phyloP scores from a whole-genome alignment of 345 rosid genomes.

The Citrus reticulata region DNA sequence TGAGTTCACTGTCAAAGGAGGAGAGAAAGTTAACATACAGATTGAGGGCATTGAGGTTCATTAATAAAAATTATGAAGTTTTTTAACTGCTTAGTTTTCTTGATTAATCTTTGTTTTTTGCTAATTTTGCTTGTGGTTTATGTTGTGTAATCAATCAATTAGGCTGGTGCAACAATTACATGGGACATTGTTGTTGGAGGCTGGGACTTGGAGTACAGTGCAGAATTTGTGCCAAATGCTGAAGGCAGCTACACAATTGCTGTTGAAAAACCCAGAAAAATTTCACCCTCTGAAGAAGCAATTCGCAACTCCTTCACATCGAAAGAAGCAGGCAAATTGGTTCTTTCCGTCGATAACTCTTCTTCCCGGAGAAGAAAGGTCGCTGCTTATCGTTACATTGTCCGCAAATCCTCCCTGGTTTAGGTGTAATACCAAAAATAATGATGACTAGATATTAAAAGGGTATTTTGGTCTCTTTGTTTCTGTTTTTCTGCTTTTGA shows the following conservation, averaged over 20 bases:
- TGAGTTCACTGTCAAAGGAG: constrained; percentile 87
- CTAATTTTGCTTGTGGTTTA: neutral
- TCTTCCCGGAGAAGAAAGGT: constrained; percentile 76
- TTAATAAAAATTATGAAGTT: neutral
- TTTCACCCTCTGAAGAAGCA: constrained; percentile 60
- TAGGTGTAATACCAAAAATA: neutral
- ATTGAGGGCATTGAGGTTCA: constrained; percentile 95
- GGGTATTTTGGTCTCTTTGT: neutral
- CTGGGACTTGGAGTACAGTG: constrained; percentile 96
- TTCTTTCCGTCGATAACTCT: constrained; percentile 85
- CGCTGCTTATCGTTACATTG: constrained; percentile 88
- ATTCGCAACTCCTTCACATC: constrained; percentile 72
- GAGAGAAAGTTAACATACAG: constrained; percentile 95
- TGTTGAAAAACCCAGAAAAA: constrained; percentile 68
- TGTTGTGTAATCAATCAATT: neutral
- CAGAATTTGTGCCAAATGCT: constrained; percentile 85
- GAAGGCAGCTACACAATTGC: constrained; percentile 77
- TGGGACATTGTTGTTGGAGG: constrained; percentile 99
- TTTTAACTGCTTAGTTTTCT: neutral
- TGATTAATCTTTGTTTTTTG: neutral
- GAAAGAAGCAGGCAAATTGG: constrained; percentile 78
- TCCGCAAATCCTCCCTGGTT: constrained; percentile 53
- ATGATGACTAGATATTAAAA: constrained; percentile 5
- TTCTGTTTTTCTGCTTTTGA: neutral
- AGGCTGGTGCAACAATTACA: constrained; percentile 85